These are phyloP conservation scores for Coprinopsis marcescibilis DNA, from an alignment of 768 basidiomycete genomes.

Conservation along the genomic window DNA sequence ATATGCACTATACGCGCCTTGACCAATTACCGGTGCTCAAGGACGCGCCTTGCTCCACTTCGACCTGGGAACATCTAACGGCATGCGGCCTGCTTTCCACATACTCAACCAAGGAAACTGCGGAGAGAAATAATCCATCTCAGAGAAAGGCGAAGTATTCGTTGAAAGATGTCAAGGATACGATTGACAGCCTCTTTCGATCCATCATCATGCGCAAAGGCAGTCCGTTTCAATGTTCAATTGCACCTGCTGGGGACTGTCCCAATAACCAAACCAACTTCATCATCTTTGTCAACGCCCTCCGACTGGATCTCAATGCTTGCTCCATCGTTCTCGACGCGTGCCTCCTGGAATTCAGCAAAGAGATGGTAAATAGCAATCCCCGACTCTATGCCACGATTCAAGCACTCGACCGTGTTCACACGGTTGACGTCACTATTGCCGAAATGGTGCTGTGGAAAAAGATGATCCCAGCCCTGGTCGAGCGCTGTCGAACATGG, in stretches of 20 bases:
- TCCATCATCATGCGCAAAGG: background rate
- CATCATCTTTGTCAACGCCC: background rate
- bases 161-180: background rate
- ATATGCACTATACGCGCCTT: constrained; percentile 1
- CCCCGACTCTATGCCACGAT: background rate
- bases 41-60: background rate
- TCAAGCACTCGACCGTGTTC: background rate
- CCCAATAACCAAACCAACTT: background rate
- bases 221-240: background rate
- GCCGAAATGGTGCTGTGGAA: constrained; percentile 42
- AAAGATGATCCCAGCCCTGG: constrained; percentile 40
- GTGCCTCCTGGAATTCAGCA: background rate
- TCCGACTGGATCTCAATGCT: background rate
- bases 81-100: background rate
- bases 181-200: background rate
- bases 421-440: constrained; percentile 14
- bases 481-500: constrained; percentile 52
- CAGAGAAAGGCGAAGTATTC: background rate
- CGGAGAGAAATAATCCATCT: background rate
- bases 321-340: background rate
- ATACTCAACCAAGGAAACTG: background rate
- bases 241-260: background rate
- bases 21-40: background rate
- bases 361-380: background rate
- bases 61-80: background rate